A percentile compares a stretch with the other conserved stretches of the same genome.
These are phyloP conservation scores for Ogataea salicorniae DNA, from an alignment of 805 yeast species.

Conservation along the genomic window DNA sequence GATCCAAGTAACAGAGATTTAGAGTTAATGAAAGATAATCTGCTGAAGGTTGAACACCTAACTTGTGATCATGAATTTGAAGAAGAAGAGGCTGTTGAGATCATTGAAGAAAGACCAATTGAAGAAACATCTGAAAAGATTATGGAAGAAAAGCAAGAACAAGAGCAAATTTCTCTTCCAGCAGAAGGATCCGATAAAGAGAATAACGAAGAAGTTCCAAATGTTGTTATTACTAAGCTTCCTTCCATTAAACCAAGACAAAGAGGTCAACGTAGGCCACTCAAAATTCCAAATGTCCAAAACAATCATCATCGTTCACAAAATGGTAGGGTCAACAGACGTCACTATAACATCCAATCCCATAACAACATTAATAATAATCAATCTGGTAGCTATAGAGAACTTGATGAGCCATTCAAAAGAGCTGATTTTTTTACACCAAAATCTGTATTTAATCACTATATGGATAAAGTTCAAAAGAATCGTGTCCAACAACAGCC, in stretches of 20 bases:
- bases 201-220: slow-evolving; percentile 12
- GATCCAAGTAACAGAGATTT: slow-evolving; percentile 85
- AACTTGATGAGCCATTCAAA: slow-evolving; percentile 28
- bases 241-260: slow-evolving; percentile 8
- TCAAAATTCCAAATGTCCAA: slow-evolving; percentile 24
- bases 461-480: slow-evolving; percentile 59
- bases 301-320: slow-evolving; percentile 16
- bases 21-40: slow-evolving; percentile 51
- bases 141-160: slow-evolving; percentile 7
- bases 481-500: slow-evolving; percentile 25
- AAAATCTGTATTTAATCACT: slow-evolving; percentile 63
- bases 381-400: slow-evolving; percentile 15
- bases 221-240: slow-evolving; percentile 1
- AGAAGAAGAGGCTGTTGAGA: slow-evolving; percentile 19
- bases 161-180: no score
- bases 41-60: slow-evolving; percentile 56
- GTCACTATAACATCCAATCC: slow-evolving; percentile 2
- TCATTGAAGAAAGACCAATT: slow-evolving; percentile 14
- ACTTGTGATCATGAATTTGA: slow-evolving; percentile 76
- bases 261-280: slow-evolving; percentile 26
- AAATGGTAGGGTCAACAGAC: slow-evolving; percentile 17
- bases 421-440: slow-evolving; percentile 78
- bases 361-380: slow-evolving; percentile 10
- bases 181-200: not conserved
- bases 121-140: slow-evolving; percentile 6